Conservation (phyloP, 345 rosid genomes). For the Limnanthes douglasii region DNA sequence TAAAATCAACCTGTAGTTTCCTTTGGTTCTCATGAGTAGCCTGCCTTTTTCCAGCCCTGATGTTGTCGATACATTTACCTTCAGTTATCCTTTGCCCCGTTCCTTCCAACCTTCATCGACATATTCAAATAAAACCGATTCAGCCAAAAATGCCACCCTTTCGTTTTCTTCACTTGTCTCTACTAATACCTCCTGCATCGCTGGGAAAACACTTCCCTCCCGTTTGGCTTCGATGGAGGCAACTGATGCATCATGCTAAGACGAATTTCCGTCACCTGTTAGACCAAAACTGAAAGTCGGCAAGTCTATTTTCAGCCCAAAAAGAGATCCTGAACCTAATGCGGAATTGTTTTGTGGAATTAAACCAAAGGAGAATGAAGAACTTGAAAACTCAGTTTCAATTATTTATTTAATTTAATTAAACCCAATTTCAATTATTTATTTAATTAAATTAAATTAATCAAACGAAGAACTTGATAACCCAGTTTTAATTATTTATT, state of each 20-base stretch:
- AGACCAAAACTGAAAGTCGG: too few species aligned
- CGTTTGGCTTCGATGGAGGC: slow-evolving; percentile 37
- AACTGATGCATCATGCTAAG: too few species aligned
- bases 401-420: too few species aligned
- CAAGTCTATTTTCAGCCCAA: too few species aligned
- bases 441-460: too few species aligned
- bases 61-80: slow-evolving; percentile 53
- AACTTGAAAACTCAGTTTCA: slow-evolving; percentile 63
- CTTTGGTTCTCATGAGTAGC: slow-evolving; percentile 79
- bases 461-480: too few species aligned
- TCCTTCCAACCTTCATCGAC: slow-evolving; percentile 79
- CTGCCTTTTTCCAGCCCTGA: slow-evolving; percentile 58
- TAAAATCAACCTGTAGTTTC: slow-evolving; percentile 77
- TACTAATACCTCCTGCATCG: slow-evolving; percentile 65
- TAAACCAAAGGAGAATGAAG: slow-evolving; percentile 59
- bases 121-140: slow-evolving; percentile 63
- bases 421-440: too few species aligned
- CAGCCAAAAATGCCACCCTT: slow-evolving; percentile 58
- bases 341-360: slow-evolving; percentile 40
- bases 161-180: slow-evolving; percentile 98
- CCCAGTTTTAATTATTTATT: too few species aligned
- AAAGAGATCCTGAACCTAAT: slow-evolving; percentile 26
- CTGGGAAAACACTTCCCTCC: slow-evolving; percentile 49
- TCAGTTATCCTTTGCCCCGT: slow-evolving; percentile 92
- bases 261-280: slow-evolving; percentile 40